phyloP scores from a whole-genome alignment of 257 asterid genomes.

The Catharanthus roseus region DNA sequence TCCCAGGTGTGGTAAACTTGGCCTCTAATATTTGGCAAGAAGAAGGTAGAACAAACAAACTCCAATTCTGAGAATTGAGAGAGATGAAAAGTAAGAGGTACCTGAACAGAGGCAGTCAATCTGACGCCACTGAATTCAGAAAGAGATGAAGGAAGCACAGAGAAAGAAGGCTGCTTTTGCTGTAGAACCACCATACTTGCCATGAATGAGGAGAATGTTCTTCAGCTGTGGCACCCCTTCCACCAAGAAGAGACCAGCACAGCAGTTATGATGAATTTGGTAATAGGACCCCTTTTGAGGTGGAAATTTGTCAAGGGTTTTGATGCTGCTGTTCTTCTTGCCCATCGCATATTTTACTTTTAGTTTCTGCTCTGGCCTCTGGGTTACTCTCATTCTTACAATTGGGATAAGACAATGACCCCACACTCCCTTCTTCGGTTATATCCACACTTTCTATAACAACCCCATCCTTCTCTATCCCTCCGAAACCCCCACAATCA shows the following conservation, averaged over 20 bases:
- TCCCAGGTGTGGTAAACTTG: no score
- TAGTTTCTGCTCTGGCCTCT: no score
- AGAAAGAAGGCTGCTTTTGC: conserved; percentile 60
- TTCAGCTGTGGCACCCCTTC: conserved; percentile 4
- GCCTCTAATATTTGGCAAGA: not conserved
- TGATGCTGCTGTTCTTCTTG: conserved; percentile 16
- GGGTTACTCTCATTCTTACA: conserved; percentile 47
- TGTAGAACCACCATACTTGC: conserved; percentile 68
- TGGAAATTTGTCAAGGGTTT: conserved; percentile 21
- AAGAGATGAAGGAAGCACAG: conserved; percentile 54
- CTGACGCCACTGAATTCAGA: conserved; percentile 80
- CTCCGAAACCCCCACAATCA: not conserved
- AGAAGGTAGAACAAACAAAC: not conserved
- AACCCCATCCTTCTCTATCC: not conserved
- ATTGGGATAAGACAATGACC: conserved; percentile 69
- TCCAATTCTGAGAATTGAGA: no score
- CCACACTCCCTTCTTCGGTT: conserved; percentile 32
- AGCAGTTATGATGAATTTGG: conserved; percentile 3
- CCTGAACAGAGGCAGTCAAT: conserved; percentile 65
- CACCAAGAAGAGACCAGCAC: not conserved
- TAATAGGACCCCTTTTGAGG: conserved; percentile 14
- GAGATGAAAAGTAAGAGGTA: conserved; percentile 11
- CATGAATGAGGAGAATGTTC: conserved; percentile 34
- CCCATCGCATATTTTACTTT: conserved; percentile 23
- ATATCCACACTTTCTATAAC: conserved; percentile 36